phyloP scores from a whole-genome alignment of 495 filamentous ascomycete species.

The Bathelium albidoporum region DNA sequence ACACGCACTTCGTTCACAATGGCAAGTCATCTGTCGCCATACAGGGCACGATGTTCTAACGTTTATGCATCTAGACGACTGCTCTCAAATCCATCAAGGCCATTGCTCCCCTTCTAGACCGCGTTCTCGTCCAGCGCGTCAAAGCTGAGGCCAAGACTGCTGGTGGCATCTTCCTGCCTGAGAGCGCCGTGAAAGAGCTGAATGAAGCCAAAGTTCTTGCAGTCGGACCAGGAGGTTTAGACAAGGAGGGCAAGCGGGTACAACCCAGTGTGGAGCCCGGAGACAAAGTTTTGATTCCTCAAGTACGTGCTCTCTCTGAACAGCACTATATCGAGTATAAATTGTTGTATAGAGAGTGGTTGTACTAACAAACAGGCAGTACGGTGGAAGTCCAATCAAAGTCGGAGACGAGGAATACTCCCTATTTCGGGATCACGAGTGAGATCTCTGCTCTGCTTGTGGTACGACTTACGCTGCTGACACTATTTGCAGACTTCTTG shows the following conservation, averaged over 20 bases:
- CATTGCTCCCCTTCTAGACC: constrained; percentile 94
- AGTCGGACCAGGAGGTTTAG: constrained; percentile 77
- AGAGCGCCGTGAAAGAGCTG: constrained; percentile 93
- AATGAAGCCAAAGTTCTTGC: constrained; percentile 95
- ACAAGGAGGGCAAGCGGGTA: constrained; percentile 79
- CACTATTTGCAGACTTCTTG: constrained; percentile 28
- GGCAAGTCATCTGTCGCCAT: background rate
- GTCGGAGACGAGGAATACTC: constrained; percentile 93
- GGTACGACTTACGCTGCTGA: constrained; percentile 7
- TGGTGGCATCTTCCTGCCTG: constrained; percentile 91
- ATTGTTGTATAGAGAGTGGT: background rate
- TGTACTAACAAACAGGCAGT: constrained; percentile 43
- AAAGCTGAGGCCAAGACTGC: constrained; percentile 96
- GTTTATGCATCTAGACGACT: constrained; percentile 19
- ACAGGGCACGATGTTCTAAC: background rate
- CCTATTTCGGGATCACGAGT: constrained; percentile 96
- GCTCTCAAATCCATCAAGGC: constrained; percentile 91
- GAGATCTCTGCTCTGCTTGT: constrained; percentile 33
- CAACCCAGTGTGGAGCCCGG: constrained; percentile 68
- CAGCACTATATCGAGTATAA: background rate
- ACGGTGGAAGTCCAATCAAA: constrained; percentile 90
- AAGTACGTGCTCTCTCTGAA: constrained; percentile 49
- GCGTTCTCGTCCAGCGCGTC: constrained; percentile 94
- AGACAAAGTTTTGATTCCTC: constrained; percentile 92
- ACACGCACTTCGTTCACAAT: constrained; percentile 4